These are phyloP conservation scores for Aaosphaeria pasadenensis DNA, from an alignment of 2,329 filamentous ascomycete species.

Conservation along the genomic window DNA sequence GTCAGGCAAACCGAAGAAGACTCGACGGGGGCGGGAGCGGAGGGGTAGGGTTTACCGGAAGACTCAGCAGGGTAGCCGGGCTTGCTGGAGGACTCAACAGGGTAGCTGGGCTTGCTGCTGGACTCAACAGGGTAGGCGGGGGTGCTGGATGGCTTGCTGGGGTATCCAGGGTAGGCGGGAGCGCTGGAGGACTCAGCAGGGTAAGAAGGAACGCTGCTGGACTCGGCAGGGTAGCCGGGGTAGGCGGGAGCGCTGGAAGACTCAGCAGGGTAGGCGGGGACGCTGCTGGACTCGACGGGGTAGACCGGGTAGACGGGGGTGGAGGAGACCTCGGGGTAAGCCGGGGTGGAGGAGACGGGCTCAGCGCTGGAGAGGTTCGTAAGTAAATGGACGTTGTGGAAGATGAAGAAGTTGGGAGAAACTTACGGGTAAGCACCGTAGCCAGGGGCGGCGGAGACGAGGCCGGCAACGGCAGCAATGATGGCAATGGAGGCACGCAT, in stretches of 20 bases:
- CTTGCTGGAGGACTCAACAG: constrained; percentile 5
- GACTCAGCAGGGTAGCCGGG: constrained; percentile 34
- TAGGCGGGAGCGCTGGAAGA: constrained; percentile 1
- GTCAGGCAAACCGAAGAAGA: constrained; percentile 21
- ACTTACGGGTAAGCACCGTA: constrained; percentile 10
- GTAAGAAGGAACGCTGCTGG: constrained; percentile 2
- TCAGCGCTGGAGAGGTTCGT: neutral
- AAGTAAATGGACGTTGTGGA: neutral
- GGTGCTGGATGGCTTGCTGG: constrained; percentile 2
- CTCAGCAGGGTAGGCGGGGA: constrained; percentile 3
- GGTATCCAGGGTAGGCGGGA: constrained; percentile 10
- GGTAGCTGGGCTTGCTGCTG: constrained; percentile 3
- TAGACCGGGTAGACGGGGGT: neutral
- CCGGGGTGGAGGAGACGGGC: neutral
- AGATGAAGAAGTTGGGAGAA: no score
- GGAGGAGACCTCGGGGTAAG: constrained; percentile 4
- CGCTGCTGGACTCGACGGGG: constrained; percentile 1
- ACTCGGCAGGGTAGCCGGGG: constrained; percentile 4
- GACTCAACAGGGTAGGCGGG: constrained; percentile 9
- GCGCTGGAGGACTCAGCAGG: constrained; percentile 5
- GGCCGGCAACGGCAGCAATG: constrained; percentile 29
- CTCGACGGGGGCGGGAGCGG: constrained; percentile 25
- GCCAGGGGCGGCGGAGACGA: constrained; percentile 28
- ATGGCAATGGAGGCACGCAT: constrained; percentile 37
- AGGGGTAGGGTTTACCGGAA: neutral